Percentiles rank a stretch among this genome's conserved stretches.
phyloP scores from a whole-genome alignment of 768 basidiomycete species.

The Kwoniella dejecticola region DNA sequence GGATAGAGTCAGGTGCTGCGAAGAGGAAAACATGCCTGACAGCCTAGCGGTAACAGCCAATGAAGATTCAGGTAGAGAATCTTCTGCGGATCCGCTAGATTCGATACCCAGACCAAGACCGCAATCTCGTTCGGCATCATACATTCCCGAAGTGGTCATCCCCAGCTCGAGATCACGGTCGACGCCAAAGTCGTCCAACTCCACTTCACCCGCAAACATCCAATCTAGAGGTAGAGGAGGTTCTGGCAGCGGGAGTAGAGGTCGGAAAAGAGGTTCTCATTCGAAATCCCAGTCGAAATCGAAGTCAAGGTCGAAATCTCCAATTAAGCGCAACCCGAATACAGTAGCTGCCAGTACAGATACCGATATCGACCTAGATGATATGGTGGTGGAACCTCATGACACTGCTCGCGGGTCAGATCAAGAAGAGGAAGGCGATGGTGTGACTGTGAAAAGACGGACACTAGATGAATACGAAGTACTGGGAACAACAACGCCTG shows the following conservation, averaged over 20 bases:
- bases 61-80: not conserved
- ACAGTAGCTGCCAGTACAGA: no score
- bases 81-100: constrained; percentile 21
- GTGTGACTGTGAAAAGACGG: no score
- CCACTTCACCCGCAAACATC: not conserved
- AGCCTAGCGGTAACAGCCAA: not conserved
- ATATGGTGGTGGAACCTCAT: no score
- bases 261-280: not conserved
- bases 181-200: not conserved
- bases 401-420: no score
- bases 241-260: not conserved
- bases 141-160: not conserved
- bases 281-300: not conserved
- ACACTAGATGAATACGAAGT: no score
- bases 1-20: no score
- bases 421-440: not conserved
- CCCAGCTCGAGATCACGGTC: not conserved
- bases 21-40: no score
- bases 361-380: no score
- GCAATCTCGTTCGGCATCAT: not conserved
- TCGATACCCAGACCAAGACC: constrained; percentile 3
- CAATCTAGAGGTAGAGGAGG: not conserved
- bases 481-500: no score
- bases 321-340: not conserved
- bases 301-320: constrained; percentile 1